phyloP scores from a whole-genome alignment of 805 yeast species.

The Komagataella kurtzmanii region DNA sequence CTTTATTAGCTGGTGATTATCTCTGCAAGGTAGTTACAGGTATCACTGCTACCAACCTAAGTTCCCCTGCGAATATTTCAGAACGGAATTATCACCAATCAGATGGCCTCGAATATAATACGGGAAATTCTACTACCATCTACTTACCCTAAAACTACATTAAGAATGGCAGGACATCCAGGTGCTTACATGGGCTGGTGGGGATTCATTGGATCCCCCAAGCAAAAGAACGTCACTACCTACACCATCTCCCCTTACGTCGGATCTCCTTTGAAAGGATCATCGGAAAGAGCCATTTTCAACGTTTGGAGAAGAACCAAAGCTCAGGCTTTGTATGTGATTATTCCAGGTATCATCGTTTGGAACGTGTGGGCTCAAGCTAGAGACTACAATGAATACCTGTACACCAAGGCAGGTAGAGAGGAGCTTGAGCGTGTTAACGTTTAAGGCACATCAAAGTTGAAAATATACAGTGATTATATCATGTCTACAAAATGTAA shows the following conservation, averaged over 20 bases:
- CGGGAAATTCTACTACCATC: not conserved
- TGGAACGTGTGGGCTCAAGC: conserved; percentile 84
- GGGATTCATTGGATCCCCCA: conserved; percentile 80
- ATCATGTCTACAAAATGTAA: not conserved
- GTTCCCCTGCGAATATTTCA: not conserved
- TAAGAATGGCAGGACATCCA: conserved; percentile 53
- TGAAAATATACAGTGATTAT: not conserved
- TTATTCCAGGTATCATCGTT: conserved; percentile 65
- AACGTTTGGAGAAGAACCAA: conserved; percentile 91
- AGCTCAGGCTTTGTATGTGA: conserved; percentile 67
- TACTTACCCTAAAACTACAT: conserved; percentile 3
- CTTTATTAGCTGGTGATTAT: not conserved
- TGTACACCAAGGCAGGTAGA: conserved; percentile 96
- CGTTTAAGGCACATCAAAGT: conserved; percentile 10
- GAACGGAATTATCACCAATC: not conserved
- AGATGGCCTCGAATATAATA: not conserved
- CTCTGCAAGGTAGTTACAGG: not conserved
- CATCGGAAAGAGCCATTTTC: conserved; percentile 74
- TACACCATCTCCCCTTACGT: conserved; percentile 92
- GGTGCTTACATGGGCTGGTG: conserved; percentile 94
- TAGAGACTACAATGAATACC: conserved; percentile 82
- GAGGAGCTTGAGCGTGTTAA: conserved; percentile 71
- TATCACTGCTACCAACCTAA: not conserved
- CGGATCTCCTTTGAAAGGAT: conserved; percentile 83
- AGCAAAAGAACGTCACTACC: conserved; percentile 73